A percentile compares a stretch with the other conserved stretches of the same genome.
These are phyloP conservation scores for Aristolochia californica DNA, from an alignment of 164 flowering plant species.

Conservation along the genomic window DNA sequence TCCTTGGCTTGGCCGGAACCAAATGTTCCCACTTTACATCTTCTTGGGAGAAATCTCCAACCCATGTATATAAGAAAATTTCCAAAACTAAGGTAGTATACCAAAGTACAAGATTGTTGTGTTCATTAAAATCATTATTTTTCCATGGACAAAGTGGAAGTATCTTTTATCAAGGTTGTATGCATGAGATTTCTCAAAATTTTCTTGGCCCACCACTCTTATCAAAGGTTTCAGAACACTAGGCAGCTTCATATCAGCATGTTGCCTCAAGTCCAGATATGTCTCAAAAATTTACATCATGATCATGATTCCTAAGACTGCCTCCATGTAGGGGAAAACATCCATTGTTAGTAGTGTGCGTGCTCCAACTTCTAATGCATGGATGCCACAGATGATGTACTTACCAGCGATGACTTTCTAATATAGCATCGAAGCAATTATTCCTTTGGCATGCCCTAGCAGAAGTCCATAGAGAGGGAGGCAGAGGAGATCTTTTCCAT, in stretches of 20 bases:
- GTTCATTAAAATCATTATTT: conserved; percentile 65
- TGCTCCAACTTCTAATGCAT: no score
- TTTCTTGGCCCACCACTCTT: conserved; percentile 79
- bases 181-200: conserved; percentile 77
- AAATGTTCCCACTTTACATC: no score
- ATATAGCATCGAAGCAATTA: no score
- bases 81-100: conserved; percentile 93
- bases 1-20: no score
- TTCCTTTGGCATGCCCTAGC: no score
- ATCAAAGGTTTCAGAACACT: conserved; percentile 70
- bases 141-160: conserved; percentile 83
- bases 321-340: no score
- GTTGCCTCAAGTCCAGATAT: conserved; percentile 82
- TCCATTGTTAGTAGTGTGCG: no score
- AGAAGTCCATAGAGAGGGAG: no score
- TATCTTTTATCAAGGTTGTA: conserved; percentile 96
- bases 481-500: no score
- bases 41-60: no score
- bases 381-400: no score
- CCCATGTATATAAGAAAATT: conserved; percentile 45
- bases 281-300: conserved; percentile 72
- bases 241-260: conserved; percentile 62
- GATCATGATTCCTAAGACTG: conserved; percentile 86
- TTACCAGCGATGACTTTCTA: no score
- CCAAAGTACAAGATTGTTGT: conserved; percentile 65